Base-by-base conservation (phyloP, 108 stramenopile species). In the Ochromonas danica region DNA sequence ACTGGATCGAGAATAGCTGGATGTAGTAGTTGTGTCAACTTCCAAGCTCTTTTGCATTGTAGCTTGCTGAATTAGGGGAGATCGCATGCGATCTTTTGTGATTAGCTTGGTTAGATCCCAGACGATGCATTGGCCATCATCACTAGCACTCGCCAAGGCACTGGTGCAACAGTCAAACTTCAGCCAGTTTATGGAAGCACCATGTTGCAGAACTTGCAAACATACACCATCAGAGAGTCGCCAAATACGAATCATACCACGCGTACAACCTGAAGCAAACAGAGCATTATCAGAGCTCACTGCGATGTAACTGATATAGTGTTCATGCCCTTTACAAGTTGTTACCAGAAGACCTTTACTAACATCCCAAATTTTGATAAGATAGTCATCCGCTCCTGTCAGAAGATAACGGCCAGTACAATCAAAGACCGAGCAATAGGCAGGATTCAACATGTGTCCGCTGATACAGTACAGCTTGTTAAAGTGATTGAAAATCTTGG, bases 361-460 rank as follows among this genome's bases (percentile, higher is more conserved):
- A 42, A 93, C 75, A 78, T 85, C 89, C 87, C 94, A 97, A 36
- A 94, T 77, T 85, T 95, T 95, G 43, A 93, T 90, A 22, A 97
- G 87, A 43, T 88, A 89, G 77, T 97, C 96, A 78, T 96, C 95
- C 6, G 95, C 92, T n/a, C 96, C 96, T 1, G 95, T 95, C 30
- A 95, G 81, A 79, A 95, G 91, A 78, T 91, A 97, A 42, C 91
- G 85, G 2, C 94, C 95, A 1, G 93, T 92, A 40, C 75, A 78
- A 89, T 97, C 96, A 77, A 94, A 94, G 51, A 87, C 89, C 3
- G 93, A 78, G 81, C 93, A 94, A 79, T 91, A 97, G 1, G 95
- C 91, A 1, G 94, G 93, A 43, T 89, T 91, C 28, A 81, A 51
- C 79, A 94, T 80, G 70, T 96, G 95, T 27, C 93, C 85, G 71